Evolutionary conservation across 495 filamentous ascomycete genomes (phyloP).

Genomic region (Xylaria flabelliformis): DNA sequence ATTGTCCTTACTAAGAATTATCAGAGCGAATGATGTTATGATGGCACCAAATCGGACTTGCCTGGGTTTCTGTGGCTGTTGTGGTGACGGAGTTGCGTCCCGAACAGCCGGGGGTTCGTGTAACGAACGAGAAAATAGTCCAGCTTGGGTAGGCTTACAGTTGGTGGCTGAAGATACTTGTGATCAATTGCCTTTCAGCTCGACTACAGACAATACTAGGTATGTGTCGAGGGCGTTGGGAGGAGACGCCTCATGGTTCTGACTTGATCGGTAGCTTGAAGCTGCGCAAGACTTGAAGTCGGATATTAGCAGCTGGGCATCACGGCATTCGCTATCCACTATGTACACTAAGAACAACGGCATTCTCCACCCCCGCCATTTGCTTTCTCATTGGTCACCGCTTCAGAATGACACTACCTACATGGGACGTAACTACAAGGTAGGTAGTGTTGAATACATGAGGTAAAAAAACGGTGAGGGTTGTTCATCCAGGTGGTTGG

Average conservation of each 20-base stretch:
- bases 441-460: neutral
- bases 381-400: neutral
- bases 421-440: neutral
- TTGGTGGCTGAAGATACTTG: neutral
- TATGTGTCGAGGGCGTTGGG: neutral
- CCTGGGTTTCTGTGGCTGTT: conserved; percentile 3
- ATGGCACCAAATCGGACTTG: neutral
- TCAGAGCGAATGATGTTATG: neutral
- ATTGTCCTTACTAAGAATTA: neutral
- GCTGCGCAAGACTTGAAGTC: neutral
- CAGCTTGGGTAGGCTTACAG: neutral
- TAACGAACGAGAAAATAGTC: neutral
- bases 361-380: neutral
- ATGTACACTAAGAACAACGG: conserved; percentile 1
- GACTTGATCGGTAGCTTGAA: neutral
- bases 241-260: neutral
- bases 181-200: neutral
- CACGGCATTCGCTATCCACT: neutral
- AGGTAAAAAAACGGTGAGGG: conserved; percentile 1
- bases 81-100: conserved; percentile 15
- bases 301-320: neutral
- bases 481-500: neutral
- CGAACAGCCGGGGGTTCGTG: conserved; percentile 10
- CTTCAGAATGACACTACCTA: neutral
- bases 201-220: neutral